Base-by-base conservation (phyloP, 1,284 basidiomycete species). In the Rhodotorula sp. region DNA sequence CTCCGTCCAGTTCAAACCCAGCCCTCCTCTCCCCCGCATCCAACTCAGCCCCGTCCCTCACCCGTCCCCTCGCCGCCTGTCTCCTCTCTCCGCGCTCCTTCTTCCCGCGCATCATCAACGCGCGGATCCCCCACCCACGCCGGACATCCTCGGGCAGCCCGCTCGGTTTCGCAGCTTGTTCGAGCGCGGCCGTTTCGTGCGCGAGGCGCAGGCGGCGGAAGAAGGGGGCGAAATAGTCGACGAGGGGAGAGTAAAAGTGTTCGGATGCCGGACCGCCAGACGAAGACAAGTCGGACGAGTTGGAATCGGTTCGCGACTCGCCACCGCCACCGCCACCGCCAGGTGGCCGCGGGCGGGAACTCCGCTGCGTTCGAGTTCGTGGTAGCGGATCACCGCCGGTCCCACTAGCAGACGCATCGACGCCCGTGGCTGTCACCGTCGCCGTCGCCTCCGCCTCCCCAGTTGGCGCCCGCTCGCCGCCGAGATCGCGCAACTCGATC, bases 111-210 rank as follows among this genome's bases (percentile, higher is more conserved):
- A 75, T 61, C 73, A 73, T 73, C 8, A 76, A 57, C n/a, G 70
- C 75, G 2, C 67, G 21, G n/a, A 76, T 70, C 2, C 75, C 75
- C 68, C 69, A 74, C 12, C 71, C 67, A 14, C 73, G 23, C 12
- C 71, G 34, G 2, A 71, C 71, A n/a, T 74, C 69, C n/a, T 76
- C 74, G 1, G 74, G 70, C 49, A 76, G n/a, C 0, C 70, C 69
- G 3, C 71, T 67, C 10, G 73, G 73, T 16, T 69, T 66, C 15
- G 75, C 70, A 8, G 75, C 75, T 19, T 63, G 66, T 15, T 62
- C 70, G n/a, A 76, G 67, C 19, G 73, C 75, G 5, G 75, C 75
- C 21, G 67, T 67, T 59, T 76, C 71, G 70, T 76, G 75, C 14
- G 75, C 75, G 18, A 54, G 54, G 8, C 75, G 75, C 21, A 76